Evolutionary conservation across 2,329 filamentous ascomycete species (phyloP).

Genomic region (Stagonosporopsis vannaccii): DNA sequence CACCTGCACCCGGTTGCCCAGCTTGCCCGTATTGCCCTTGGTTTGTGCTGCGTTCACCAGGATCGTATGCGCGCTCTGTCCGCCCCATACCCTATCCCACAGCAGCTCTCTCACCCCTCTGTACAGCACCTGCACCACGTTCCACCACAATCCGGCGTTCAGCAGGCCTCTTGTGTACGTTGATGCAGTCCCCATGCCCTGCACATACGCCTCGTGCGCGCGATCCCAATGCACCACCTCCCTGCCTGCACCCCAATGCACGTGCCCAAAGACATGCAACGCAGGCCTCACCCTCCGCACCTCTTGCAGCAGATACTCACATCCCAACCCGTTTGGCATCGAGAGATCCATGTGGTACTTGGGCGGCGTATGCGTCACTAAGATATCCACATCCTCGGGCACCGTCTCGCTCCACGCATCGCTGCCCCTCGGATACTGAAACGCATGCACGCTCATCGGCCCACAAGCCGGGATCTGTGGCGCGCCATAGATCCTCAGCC

Average conservation of each 20-base stretch:
- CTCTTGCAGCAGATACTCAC: constrained; percentile 73
- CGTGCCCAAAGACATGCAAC: constrained; percentile 85
- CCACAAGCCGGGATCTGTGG: constrained; percentile 81
- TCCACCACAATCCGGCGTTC: constrained; percentile 57
- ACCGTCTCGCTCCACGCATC: constrained; percentile 78
- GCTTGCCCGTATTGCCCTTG: constrained; percentile 55
- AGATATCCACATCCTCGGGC: constrained; percentile 75
- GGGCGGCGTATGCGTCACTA: constrained; percentile 83
- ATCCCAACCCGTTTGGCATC: constrained; percentile 69
- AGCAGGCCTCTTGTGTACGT: constrained; percentile 50
- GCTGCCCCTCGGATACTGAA: constrained; percentile 72
- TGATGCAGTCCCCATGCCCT: constrained; percentile 58
- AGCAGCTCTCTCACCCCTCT: constrained; percentile 64
- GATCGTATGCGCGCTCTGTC: constrained; percentile 57
- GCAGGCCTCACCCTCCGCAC: constrained; percentile 76
- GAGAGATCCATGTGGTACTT: constrained; percentile 72
- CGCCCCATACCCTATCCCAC: constrained; percentile 67
- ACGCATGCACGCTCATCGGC: constrained; percentile 71
- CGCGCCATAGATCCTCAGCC: constrained; percentile 77
- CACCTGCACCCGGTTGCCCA: constrained; percentile 57
- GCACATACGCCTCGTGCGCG: constrained; percentile 74
- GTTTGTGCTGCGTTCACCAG: constrained; percentile 70
- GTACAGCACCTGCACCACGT: constrained; percentile 59
- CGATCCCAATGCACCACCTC: constrained; percentile 78
- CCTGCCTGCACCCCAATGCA: constrained; percentile 77